Percentiles rank a stretch among this genome's conserved stretches.
Conservation (phyloP, 345 rosid species). For the Eucalyptus victrix region DNA sequence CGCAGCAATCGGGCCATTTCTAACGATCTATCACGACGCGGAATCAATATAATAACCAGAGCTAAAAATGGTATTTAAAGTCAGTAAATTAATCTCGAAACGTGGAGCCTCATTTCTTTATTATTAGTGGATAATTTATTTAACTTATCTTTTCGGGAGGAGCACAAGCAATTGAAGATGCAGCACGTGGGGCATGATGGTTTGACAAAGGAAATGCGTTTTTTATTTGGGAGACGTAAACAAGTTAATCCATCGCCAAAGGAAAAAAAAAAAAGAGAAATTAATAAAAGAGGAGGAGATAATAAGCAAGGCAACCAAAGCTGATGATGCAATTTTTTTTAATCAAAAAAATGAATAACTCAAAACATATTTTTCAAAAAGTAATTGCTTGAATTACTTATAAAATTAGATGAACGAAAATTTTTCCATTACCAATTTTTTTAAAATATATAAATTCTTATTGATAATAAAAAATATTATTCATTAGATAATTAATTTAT, state of each 20-base stretch:
- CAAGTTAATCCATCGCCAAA: neutral
- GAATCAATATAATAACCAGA: neutral
- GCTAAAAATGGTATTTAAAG: neutral
- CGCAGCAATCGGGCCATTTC: neutral
- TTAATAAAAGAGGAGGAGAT: too few relatives aligned
- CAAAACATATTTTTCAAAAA: too few relatives aligned
- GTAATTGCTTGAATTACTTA: neutral
- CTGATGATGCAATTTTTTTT: too few relatives aligned
- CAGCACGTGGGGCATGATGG: neutral
- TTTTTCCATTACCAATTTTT: neutral
- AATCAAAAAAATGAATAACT: too few relatives aligned
- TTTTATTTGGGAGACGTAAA: neutral
- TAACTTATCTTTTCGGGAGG: neutral
- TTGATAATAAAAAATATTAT: too few relatives aligned
- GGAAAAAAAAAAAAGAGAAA: neutral
- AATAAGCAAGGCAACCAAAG: neutral
- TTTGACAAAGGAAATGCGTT: neutral
- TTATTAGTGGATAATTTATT: too few relatives aligned
- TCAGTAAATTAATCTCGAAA: neutral
- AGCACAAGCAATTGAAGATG: neutral
- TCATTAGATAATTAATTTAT: too few relatives aligned
- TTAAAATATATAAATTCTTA: too few relatives aligned
- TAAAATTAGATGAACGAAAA: too few relatives aligned
- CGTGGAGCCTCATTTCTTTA: neutral
- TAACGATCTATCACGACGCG: neutral